phyloP scores from a whole-genome alignment of 2,329 filamentous ascomycete genomes.

The Exophiala xenobiotica region DNA sequence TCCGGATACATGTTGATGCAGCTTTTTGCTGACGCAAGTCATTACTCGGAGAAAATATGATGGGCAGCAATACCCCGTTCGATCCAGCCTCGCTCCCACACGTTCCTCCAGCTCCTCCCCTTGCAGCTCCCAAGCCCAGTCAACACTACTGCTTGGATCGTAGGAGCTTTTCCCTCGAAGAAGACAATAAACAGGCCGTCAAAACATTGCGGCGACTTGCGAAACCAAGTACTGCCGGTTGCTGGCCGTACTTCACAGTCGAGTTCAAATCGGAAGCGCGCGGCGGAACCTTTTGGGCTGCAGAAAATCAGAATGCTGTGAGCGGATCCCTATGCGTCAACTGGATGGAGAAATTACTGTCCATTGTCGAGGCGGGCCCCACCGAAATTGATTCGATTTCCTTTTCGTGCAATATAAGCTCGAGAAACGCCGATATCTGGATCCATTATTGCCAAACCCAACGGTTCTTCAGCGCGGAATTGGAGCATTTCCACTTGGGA shows the following conservation, averaged over 20 bases:
- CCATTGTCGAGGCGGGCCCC: not conserved
- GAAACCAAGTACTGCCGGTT: constrained; percentile 9
- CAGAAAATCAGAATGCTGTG: constrained; percentile 15
- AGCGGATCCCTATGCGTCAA: constrained; percentile 12
- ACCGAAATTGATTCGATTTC: constrained; percentile 8
- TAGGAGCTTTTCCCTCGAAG: not conserved
- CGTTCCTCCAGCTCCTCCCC: constrained; percentile 1
- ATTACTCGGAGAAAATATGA: not conserved
- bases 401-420: constrained; percentile 7
- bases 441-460: constrained; percentile 7
- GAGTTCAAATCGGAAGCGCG: constrained; percentile 13
- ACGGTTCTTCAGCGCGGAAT: constrained; percentile 3
- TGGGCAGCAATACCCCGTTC: constrained; percentile 1
- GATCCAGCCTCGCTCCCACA: not conserved
- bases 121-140: not conserved
- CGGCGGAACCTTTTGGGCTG: constrained; percentile 13
- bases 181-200: not conserved
- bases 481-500: constrained; percentile 2
- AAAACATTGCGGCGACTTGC: not conserved
- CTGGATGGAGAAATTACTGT: constrained; percentile 9
- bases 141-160: constrained; percentile 4
- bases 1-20: not conserved
- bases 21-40: not conserved
- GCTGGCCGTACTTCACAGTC: constrained; percentile 12
- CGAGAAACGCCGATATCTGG: constrained; percentile 3